Evolutionary conservation across 2,329 filamentous ascomycete species (phyloP), one percentile per base, ranked within the genome.

Genomic region (Aspergillus costaricaensis): DNA sequence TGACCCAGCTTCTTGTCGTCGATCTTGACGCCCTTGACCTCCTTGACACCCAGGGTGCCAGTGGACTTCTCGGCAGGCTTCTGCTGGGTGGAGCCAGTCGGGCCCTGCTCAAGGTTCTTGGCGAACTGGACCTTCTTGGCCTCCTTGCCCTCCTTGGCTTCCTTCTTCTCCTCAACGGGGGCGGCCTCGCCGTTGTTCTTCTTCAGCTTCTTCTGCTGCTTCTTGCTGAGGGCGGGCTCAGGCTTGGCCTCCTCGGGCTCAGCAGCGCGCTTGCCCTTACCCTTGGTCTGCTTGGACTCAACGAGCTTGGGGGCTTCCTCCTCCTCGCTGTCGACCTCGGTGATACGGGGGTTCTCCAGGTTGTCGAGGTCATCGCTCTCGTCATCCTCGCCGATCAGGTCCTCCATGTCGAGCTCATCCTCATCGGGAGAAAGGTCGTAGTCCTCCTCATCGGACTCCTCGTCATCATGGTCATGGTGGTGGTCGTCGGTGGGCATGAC

Each of bases 71-170:
- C 73, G 43, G 73, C 71, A 19, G 74, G 64, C 72, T 82, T 77
- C 65, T 76, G 78, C 65, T 76, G 78, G 66, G 85, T 81, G 59
- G 91, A 88, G 67, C 88, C 88, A 47, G 92, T 96, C 65, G 95
- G 95, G 62, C 95, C 95, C 80, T 96, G 92, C 84, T 98, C 95
- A 65, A 99, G 91, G 79, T 98, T 93, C 86, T 98, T 97, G 75
- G 95, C 94, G 77, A 99, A 99, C 79, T 96, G 92, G 63, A 99
- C 95, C 84, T 97, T 98, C 87, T 97, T 97, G 78, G 91, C 90
- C 59, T 83, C 81, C 83, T 88, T 88, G 66, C 77, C 59, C 62
- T 73, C 78, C 65, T 82, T 77, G 56, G 74, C 80, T 58, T 84
- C 82, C 62, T 86, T 81, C 76, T 88, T 87, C 67, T 85, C 80